These are phyloP conservation scores for Ambrosiella cleistominuta DNA, from an alignment of 2,329 filamentous ascomycete genomes.

Conservation along the genomic window DNA sequence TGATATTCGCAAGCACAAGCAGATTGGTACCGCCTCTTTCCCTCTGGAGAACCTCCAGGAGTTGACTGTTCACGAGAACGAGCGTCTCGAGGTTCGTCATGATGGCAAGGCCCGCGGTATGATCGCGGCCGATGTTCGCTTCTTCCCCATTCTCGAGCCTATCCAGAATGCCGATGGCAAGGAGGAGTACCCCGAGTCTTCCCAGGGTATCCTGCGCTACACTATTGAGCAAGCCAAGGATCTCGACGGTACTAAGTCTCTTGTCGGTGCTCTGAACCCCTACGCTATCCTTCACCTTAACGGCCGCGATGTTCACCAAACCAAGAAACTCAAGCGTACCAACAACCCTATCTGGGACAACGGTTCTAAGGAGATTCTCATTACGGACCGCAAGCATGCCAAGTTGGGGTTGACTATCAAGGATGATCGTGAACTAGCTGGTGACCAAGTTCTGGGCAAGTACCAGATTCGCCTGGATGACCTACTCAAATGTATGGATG, in stretches of 20 bases:
- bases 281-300: constrained; percentile 82
- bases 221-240: constrained; percentile 94
- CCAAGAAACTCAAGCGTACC: constrained; percentile 85
- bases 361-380: constrained; percentile 80
- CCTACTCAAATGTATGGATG: constrained; percentile 74
- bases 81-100: constrained; percentile 65
- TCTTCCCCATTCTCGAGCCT: constrained; percentile 66
- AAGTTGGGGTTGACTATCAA: constrained; percentile 87
- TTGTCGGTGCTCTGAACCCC: constrained; percentile 80
- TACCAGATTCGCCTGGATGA: constrained; percentile 95
- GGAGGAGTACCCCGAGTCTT: constrained; percentile 63
- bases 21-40: constrained; percentile 70
- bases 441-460: constrained; percentile 71
- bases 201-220: constrained; percentile 86
- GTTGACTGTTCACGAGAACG: constrained; percentile 61
- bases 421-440: constrained; percentile 72
- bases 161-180: constrained; percentile 50
- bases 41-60: constrained; percentile 66
- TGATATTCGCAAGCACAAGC: constrained; percentile 90
- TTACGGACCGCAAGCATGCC: constrained; percentile 81
- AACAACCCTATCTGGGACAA: constrained; percentile 96
- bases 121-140: constrained; percentile 67
- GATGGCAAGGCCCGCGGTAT: constrained; percentile 73
- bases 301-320: constrained; percentile 74
- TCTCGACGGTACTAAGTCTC: constrained; percentile 76